phyloP scores from a whole-genome alignment of 345 rosid species.

The Eucalyptus albens region DNA sequence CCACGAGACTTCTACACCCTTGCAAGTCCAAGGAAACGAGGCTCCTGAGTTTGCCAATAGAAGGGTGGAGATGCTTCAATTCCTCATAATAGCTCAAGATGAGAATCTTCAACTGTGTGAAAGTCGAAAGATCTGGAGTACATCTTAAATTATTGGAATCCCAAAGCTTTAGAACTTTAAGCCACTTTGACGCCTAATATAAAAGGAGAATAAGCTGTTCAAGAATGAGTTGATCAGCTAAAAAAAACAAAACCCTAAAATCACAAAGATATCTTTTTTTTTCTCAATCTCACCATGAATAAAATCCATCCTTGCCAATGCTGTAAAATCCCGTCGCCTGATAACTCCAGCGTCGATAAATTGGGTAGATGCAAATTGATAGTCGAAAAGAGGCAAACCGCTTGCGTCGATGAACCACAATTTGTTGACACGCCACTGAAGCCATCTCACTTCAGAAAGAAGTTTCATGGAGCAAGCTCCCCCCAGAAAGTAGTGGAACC shows the following conservation, averaged over 20 bases:
- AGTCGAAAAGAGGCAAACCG: too few relatives aligned
- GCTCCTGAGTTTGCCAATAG: background rate
- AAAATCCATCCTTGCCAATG: background rate
- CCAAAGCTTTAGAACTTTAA: rapidly evolving
- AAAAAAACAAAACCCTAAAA: background rate
- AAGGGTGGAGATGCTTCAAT: background rate
- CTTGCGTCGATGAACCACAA: too few relatives aligned
- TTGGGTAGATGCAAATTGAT: too few relatives aligned
- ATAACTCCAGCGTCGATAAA: rapidly evolving
- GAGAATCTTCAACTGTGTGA: background rate
- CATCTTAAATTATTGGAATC: rapidly evolving
- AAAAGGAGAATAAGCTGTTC: background rate
- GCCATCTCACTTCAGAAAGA: too few relatives aligned
- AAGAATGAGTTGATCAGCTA: background rate
- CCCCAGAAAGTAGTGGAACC: too few relatives aligned
- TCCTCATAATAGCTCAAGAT: rapidly evolving
- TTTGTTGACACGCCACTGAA: too few relatives aligned
- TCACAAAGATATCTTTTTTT: background rate
- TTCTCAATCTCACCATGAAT: background rate
- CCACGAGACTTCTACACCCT: rapidly evolving
- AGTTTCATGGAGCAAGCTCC: too few relatives aligned
- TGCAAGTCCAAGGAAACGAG: rapidly evolving
- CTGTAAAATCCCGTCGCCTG: rapidly evolving
- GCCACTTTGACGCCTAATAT: rapidly evolving
- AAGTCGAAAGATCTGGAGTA: background rate